Evolutionary conservation across 805 yeast species (phyloP).

Genomic region (Debaryomyces prosopidis): DNA sequence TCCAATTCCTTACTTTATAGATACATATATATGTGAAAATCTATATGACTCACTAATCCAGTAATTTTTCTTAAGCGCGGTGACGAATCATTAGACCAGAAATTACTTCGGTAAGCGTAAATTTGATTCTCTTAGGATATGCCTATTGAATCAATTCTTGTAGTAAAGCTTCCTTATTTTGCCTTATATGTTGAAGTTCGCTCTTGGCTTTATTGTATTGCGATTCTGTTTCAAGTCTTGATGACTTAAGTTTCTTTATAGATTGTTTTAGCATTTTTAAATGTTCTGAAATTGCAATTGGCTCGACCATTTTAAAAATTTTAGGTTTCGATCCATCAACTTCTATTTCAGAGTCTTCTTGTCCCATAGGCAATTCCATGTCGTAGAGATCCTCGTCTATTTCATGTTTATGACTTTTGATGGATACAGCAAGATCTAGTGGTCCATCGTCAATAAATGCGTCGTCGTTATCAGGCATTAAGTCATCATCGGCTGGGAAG

Average conservation of each 20-base stretch:
- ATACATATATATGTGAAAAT: conserved; percentile 1
- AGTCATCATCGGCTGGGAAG: conserved; percentile 3
- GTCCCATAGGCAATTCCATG: conserved; percentile 3
- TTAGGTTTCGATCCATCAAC: not conserved
- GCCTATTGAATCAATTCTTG: not conserved
- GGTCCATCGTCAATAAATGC: conserved; percentile 6
- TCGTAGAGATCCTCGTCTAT: conserved; percentile 9
- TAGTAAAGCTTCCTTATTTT: conserved; percentile 1
- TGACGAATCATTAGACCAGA: conserved; percentile 6
- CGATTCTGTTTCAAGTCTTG: not conserved
- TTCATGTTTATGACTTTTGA: not conserved
- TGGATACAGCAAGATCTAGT: not conserved
- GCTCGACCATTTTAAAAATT: not conserved
- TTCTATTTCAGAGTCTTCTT: not conserved
- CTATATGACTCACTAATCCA: conserved; percentile 9
- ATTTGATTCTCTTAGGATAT: not conserved
- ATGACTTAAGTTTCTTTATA: not conserved
- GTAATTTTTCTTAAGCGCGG: conserved; percentile 13
- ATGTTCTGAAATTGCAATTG: not conserved
- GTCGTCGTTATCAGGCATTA: conserved; percentile 9
- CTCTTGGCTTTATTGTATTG: not conserved
- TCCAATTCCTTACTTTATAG: not conserved
- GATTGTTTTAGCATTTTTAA: not conserved
- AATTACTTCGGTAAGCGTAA: not conserved
- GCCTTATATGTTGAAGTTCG: not conserved